Percentiles rank a stretch among this genome's conserved stretches.
Conservation (phyloP, 768 basidiomycete genomes). For the Leccinum disarticulatum region DNA sequence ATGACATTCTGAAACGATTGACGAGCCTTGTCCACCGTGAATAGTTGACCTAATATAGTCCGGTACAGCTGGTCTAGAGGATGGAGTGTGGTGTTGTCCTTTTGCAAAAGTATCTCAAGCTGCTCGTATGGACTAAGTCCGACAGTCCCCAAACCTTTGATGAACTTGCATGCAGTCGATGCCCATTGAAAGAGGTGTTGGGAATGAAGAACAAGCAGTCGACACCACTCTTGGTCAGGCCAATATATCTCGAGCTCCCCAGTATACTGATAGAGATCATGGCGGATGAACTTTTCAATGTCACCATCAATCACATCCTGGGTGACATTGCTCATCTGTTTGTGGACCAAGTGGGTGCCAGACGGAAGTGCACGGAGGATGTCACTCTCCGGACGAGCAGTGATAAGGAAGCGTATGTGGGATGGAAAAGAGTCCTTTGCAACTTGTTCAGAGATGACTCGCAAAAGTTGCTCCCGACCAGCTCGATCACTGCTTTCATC, state of each 20-base stretch:
- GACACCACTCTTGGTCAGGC: background rate
- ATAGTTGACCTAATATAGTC: background rate
- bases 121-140: background rate
- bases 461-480: too few relatives aligned
- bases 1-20: background rate
- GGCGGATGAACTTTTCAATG: background rate
- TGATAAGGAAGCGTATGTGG: too few relatives aligned
- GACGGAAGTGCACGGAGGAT: too few relatives aligned
- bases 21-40: too few relatives aligned
- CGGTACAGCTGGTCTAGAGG: background rate
- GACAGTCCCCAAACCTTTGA: background rate
- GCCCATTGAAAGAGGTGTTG: background rate
- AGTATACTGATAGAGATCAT: background rate
- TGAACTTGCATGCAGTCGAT: background rate
- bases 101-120: background rate
- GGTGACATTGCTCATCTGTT: background rate
- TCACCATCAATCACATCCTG: background rate
- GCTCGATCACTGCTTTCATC: too few relatives aligned
- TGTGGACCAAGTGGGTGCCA: too few relatives aligned
- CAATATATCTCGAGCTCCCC: background rate
- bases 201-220: background rate
- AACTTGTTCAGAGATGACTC: too few relatives aligned
- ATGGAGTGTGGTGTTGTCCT: background rate
- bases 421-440: too few relatives aligned
- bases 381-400: too few relatives aligned